Evolutionary conservation across 1,284 basidiomycete genomes (phyloP), one percentile per base, ranked within the genome.

Genomic region (Papiliotrema terrestris): DNA sequence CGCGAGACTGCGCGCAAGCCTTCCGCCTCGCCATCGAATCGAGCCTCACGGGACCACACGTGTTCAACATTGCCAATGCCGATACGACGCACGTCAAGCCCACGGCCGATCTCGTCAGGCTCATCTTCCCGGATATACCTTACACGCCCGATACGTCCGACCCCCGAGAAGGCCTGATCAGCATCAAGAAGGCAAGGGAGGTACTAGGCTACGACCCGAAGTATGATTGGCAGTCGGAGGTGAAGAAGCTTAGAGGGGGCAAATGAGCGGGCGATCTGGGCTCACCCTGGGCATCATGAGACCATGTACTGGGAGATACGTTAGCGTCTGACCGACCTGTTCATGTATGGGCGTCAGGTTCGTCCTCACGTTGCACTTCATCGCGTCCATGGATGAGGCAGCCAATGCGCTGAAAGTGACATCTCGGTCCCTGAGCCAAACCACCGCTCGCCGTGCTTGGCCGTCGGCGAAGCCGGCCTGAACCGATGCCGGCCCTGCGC

Each of bases 61-160:
- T 70, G 8, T 77, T 74, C 63, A 68, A 76, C 51, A 71, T 78
- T 48, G 74, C 74, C 19, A 77, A 77, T 65, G 71, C 68, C 55
- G 75, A 77, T 52, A 76, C 68, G 15, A 62, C 67, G 20, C 76
- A 72, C 68, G 60, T 62, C 17, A 63, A 45, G 29, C 54, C 71
- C 0, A 72, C 64, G 6, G 67, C 63, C 8, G 72, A 78, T 25
- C 61, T 79, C 51, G 68, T 75, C 51, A 61, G 75, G 59, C 56
- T 69, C 48, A 59, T 73, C 45, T 74, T 78, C 66, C 67, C 75
- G 1, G 56, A 66, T 35, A 66, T 72, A 9, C 58, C 62, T 29
- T 76, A 59, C 48, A 60, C 59, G 17, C 62, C 66, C 3, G 66
- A 68, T 23, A 68, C 66, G 6, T 45, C 59, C 23, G 48, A 68